A percentile compares a stretch with the other conserved stretches of the same genome.
phyloP scores from a whole-genome alignment of 768 basidiomycete species.

The Pulveroboletus frians region DNA sequence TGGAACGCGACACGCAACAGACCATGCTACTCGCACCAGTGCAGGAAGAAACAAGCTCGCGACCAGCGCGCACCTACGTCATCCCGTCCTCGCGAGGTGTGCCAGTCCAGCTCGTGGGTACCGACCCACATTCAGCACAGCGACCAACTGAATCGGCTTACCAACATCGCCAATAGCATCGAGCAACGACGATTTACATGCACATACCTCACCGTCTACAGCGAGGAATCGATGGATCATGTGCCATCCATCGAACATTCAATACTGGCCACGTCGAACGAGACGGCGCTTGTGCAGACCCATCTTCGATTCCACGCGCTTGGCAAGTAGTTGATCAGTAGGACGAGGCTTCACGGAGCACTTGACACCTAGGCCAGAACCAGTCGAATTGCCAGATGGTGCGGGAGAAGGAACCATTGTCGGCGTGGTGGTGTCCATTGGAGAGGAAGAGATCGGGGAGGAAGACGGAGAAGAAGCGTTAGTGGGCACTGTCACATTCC shows the following conservation, averaged over 20 bases:
- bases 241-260: not conserved
- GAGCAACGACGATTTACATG: slow-evolving; percentile 5
- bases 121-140: slow-evolving; percentile 6
- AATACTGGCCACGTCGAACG: slow-evolving; percentile 9
- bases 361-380: slow-evolving; percentile 3
- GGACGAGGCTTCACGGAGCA: slow-evolving; percentile 22
- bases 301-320: slow-evolving; percentile 14
- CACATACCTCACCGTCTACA: not conserved
- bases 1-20: not conserved
- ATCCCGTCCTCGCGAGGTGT: not conserved
- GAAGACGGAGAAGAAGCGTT: slow-evolving; percentile 13
- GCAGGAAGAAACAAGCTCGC: not conserved
- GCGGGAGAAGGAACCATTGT: slow-evolving; percentile 6
- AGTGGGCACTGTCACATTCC: slow-evolving; percentile 21
- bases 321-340: slow-evolving; percentile 6
- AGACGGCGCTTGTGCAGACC: slow-evolving; percentile 24
- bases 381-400: slow-evolving; percentile 1
- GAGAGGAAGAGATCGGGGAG: not conserved
- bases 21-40: not conserved
- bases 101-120: slow-evolving; percentile 6
- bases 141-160: not conserved
- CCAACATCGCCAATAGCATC: slow-evolving; percentile 10
- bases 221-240: not conserved
- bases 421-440: not conserved
- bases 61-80: slow-evolving; percentile 8